phyloP scores from a whole-genome alignment of 371 early-diverging fungal species.

The Lichtheimia ornata region DNA sequence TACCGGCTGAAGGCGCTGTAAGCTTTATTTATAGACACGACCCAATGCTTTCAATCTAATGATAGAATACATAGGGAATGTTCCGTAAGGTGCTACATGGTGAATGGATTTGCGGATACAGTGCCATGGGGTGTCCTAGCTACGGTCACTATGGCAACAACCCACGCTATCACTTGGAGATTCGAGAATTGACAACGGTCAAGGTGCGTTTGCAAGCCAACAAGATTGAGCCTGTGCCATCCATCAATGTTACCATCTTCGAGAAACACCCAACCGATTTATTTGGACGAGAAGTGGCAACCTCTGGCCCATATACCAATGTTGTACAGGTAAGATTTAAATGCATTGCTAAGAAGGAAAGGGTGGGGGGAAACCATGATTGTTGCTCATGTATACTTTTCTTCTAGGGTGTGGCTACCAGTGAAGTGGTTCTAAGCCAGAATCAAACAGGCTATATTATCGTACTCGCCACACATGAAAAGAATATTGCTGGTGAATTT shows the following conservation, averaged over 20 bases:
- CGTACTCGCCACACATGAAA: slow-evolving; percentile 64
- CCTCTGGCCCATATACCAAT: slow-evolving; percentile 77
- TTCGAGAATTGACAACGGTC: slow-evolving; percentile 61
- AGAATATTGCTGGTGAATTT: slow-evolving; percentile 55
- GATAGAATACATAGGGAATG: slow-evolving; percentile 56
- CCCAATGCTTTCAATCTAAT: neutral
- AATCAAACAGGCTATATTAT: slow-evolving; percentile 59
- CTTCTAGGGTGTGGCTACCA: slow-evolving; percentile 48
- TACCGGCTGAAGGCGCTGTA: slow-evolving; percentile 82
- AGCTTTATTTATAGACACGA: slow-evolving; percentile 28
- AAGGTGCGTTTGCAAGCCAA: slow-evolving; percentile 76
- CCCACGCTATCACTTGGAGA: slow-evolving; percentile 68
- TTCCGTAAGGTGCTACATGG: slow-evolving; percentile 68
- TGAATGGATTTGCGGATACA: slow-evolving; percentile 66
- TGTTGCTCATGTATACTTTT: neutral
- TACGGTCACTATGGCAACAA: slow-evolving; percentile 65
- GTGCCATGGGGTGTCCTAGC: slow-evolving; percentile 69
- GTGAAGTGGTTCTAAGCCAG: slow-evolving; percentile 50
- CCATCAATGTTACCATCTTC: slow-evolving; percentile 73
- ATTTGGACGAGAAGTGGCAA: slow-evolving; percentile 63
- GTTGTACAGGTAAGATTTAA: slow-evolving; percentile 56
- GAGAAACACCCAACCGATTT: slow-evolving; percentile 59
- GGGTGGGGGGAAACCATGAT: too few species aligned
- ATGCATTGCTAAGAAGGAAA: too few species aligned
- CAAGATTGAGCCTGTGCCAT: slow-evolving; percentile 64